Conservation (phyloP, 805 yeast species). For the Cyberlindnera maritima region DNA sequence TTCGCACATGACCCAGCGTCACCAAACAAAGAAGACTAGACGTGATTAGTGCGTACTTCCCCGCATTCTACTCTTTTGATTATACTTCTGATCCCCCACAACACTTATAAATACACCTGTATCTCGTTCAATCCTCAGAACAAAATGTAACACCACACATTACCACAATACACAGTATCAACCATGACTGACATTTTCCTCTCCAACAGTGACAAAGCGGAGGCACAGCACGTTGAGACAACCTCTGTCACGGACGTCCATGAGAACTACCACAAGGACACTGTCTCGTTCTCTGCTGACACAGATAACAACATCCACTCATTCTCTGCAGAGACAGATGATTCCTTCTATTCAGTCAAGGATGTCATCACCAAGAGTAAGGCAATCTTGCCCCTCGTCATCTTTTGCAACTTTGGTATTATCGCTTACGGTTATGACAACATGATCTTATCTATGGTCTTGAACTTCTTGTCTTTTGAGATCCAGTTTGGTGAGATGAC, state of each 20-base stretch:
- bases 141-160: background rate
- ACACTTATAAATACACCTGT: no score
- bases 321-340: background rate
- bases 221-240: background rate
- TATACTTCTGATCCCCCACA: no score
- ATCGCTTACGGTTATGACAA: constrained; percentile 2
- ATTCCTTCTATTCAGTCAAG: background rate
- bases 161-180: background rate
- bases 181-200: background rate
- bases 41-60: no score
- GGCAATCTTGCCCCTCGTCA: background rate
- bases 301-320: background rate
- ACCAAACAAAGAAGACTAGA: no score
- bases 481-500: background rate
- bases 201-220: background rate
- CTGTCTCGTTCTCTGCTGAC: background rate
- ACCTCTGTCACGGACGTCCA: background rate
- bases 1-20: no score
- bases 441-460: background rate
- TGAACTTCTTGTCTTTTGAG: background rate
- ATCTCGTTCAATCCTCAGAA: background rate
- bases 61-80: no score
- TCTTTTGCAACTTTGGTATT: constrained; percentile 1
- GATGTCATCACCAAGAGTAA: background rate
- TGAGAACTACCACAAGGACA: background rate